Evolutionary conservation across 805 yeast genomes (phyloP), one percentile per base, ranked within the genome.

Genomic region (Cephaloascus albidus): DNA sequence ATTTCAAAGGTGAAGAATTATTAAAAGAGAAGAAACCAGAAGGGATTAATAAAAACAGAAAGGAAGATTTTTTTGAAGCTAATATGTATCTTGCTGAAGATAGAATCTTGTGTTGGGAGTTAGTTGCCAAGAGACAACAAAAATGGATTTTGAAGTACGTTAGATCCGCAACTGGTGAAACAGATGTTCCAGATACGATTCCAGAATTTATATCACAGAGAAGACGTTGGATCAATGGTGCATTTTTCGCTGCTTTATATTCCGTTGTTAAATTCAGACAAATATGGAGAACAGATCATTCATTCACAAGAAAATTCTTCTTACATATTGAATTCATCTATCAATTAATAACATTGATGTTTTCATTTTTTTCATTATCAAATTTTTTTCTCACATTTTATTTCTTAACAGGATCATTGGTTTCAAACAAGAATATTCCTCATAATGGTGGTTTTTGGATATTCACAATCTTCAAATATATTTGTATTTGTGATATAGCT

Each of bases 151-250:
- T 90, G 51, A 85, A 88, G 52, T 90, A 88, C 56, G 97, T 90
- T 40, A 84, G 85, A 51, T 87, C 79, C 51, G 97, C 97, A 14
- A 82, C 81, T 38, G 97, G 96, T 50, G 97, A 89, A 58, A 90
- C 97, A 2, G 97, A 90, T 74, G 96, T 88, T 38, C 97, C 97
- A 5, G 97, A 89, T 53, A 69, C 73, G n/a, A 72, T 89, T 35
- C 83, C 96, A n/a, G 97, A 93, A 55, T 87, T 93, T 54, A 85
- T 90, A 39, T 76, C 93, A 40, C 98, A 90, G 65, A 81, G 98
- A 66, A 82, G 98, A 67, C 80, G 98, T 69, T 90, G 98, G 98
- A 73, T 90, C 44, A 90, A 90, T 60, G 99, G 99, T 57, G 95
- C 98, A 2, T 75, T 93, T 55, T 93, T 93, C 65, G 97, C 99